Base-by-base conservation (phyloP, 2,329 filamentous ascomycete genomes). In the Helotiales sp. region DNA sequence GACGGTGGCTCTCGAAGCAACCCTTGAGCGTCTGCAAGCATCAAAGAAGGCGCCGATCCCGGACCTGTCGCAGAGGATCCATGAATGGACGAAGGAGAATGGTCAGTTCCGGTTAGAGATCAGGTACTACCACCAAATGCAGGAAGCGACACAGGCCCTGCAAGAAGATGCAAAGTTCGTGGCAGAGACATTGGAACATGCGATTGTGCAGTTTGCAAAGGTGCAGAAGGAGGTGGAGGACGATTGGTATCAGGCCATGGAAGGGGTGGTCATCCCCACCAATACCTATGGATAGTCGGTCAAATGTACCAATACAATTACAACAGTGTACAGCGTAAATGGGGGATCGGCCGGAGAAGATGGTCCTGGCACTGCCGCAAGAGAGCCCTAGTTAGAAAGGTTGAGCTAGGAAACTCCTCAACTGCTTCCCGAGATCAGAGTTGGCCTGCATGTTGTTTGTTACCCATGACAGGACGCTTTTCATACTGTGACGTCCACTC, bases 41-140 rank as follows among this genome's bases (percentile, higher is more conserved):
- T 27, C 31, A 22, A 55, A 55, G 17, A 55, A 40, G n/a, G 33
- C 33, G 29, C 30, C 31, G 6, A 49, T 38, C 31, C 44, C 19
- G 15, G 33, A 42, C 19, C 27, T 55, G 8, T 55, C 22, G 17
- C 5, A 50, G 22, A 48, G 31, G 34, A 55, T 55, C 25, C 5
- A 55, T 31, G 44, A 55, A 31, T n/a, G 49, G 8, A 55, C 44
- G 8, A 30, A 24, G 22, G 31, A 55, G 22, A 55, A 55, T 40
- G 29, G 44, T 48, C 44, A 25, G 31, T 22, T 55, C 19, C 33
- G 31, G 27, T 42, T 55, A 29, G 30, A 55, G 24, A 38, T 55
- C 31, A 55, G 12, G 30, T 55, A 40, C 30, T 22, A 55, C 19
- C 42, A 55, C 9, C 29, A 55, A 13, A 38, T 44, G 15, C 30